Conservation (phyloP, 1,284 basidiomycete genomes). For the Fistulinella staudtii region DNA sequence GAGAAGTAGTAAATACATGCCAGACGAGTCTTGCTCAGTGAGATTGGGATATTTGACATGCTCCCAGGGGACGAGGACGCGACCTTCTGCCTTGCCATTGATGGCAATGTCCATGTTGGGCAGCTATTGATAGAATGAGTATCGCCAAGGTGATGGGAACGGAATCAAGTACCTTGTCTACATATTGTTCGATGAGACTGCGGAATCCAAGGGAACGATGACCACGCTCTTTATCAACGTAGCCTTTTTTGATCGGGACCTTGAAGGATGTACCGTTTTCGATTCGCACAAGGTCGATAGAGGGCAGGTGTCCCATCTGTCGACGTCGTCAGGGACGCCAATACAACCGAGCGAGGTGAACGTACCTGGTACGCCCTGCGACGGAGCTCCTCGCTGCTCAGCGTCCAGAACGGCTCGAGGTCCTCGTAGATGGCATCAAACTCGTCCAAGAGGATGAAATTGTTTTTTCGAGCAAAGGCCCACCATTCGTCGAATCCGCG, state of each 20-base stretch:
- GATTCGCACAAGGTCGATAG: slow-evolving; percentile 82
- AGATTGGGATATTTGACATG: slow-evolving; percentile 66
- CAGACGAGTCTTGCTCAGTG: slow-evolving; percentile 52
- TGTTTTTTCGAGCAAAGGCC: slow-evolving; percentile 69
- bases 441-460: slow-evolving; percentile 84
- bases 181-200: slow-evolving; percentile 71
- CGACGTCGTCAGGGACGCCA: slow-evolving; percentile 4
- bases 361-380: slow-evolving; percentile 66
- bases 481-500: slow-evolving; percentile 90
- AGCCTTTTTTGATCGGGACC: slow-evolving; percentile 58
- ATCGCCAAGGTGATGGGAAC: too few relatives aligned
- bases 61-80: slow-evolving; percentile 88
- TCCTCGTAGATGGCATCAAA: slow-evolving; percentile 83
- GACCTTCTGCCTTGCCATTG: slow-evolving; percentile 88
- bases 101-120: slow-evolving; percentile 91
- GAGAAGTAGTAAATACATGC: slow-evolving; percentile 39
- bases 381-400: slow-evolving; percentile 71
- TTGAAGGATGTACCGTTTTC: slow-evolving; percentile 60
- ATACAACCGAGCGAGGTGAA: not conserved
- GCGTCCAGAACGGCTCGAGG: slow-evolving; percentile 74
- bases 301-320: slow-evolving; percentile 74
- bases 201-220: slow-evolving; percentile 76
- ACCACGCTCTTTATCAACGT: slow-evolving; percentile 65
- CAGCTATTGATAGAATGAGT: slow-evolving; percentile 44
- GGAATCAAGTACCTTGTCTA: slow-evolving; percentile 53